phyloP scores from a whole-genome alignment of 75 land plant species.

The Chamaecyparis obtusa region DNA sequence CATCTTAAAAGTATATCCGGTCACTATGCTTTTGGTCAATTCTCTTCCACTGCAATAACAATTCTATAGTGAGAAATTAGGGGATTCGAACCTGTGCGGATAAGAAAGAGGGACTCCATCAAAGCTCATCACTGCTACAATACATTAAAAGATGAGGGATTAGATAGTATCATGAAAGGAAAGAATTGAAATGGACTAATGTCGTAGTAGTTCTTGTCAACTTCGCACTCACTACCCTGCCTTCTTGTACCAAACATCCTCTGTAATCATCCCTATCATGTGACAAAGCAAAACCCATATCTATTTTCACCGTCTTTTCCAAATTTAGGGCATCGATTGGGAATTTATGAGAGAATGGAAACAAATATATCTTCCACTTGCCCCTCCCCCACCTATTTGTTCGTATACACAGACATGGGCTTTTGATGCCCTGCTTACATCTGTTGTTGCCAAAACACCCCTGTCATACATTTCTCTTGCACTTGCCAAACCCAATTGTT shows the following conservation, averaged over 20 bases:
- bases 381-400: constrained; percentile 25
- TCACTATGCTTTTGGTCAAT: too few relatives aligned
- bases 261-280: not conserved
- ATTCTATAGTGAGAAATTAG: too few relatives aligned
- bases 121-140: too few relatives aligned
- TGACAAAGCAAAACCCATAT: not conserved
- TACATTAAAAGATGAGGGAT: too few relatives aligned
- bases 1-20: too few relatives aligned
- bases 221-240: not conserved
- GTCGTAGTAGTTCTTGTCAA: not conserved
- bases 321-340: constrained; percentile 24
- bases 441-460: constrained; percentile 52
- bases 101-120: too few relatives aligned
- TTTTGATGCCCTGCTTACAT: constrained; percentile 45
- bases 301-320: constrained; percentile 13
- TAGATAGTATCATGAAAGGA: too few relatives aligned
- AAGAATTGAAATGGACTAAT: too few relatives aligned
- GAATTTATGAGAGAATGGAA: constrained; percentile 30
- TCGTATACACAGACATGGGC: constrained; percentile 56
- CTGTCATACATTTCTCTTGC: constrained; percentile 43
- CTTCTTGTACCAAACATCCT: not conserved
- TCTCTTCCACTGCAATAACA: too few relatives aligned
- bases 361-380: constrained; percentile 64
- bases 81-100: too few relatives aligned
- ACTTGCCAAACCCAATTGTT: constrained; percentile 15